Conservation (phyloP, 257 asterid genomes). For the Paraleonurus japonicus region DNA sequence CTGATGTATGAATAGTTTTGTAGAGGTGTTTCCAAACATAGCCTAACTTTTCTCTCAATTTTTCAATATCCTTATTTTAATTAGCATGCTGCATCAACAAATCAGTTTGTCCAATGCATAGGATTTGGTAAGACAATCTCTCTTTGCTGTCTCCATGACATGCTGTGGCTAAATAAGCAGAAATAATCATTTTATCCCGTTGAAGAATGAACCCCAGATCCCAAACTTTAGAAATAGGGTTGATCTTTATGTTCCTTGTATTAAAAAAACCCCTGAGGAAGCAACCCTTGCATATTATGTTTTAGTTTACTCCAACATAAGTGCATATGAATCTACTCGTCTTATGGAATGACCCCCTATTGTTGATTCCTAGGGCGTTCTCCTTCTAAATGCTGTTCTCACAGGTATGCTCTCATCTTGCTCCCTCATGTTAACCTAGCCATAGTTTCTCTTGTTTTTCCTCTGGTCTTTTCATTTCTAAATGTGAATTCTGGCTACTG, state of each 20-base stretch:
- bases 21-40: conserved; percentile 5
- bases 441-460: conserved; percentile 14
- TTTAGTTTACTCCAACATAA: neutral
- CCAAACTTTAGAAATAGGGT: neutral
- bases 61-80: conserved; percentile 1
- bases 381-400: conserved; percentile 90
- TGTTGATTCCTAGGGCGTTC: conserved; percentile 69
- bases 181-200: neutral
- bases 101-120: neutral
- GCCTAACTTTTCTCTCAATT: neutral
- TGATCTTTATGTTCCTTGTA: neutral
- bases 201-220: neutral
- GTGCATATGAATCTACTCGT: conserved; percentile 14
- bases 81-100: neutral
- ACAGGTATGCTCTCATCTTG: conserved; percentile 54
- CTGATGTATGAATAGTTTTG: neutral
- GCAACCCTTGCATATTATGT: neutral
- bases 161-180: neutral
- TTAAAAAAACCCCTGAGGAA: neutral
- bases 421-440: neutral
- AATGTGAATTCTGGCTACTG: conserved; percentile 25
- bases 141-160: neutral
- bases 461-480: conserved; percentile 10
- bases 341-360: conserved; percentile 18
- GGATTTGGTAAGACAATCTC: neutral